Evolutionary conservation across 106 monocot species (phyloP).

Genomic region (Hemerocallis citrina): DNA sequence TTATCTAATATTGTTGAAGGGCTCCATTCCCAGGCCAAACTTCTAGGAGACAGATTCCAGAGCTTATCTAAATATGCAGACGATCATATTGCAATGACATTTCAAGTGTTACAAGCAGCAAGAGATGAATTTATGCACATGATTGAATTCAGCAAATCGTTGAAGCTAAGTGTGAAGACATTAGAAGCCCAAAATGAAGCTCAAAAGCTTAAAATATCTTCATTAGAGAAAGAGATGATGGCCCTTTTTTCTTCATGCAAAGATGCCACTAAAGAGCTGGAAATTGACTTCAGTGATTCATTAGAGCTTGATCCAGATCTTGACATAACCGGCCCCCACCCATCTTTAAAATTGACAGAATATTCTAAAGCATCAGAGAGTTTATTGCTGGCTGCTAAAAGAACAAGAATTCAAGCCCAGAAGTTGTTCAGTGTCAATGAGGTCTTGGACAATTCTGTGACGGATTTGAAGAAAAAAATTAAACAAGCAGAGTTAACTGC

Average conservation of each 20-base stretch:
- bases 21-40: slow-evolving; percentile 22
- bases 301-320: slow-evolving; percentile 11
- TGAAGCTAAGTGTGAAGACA: slow-evolving; percentile 28
- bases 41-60: slow-evolving; percentile 28
- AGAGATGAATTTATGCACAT: slow-evolving; percentile 36
- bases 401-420: slow-evolving; percentile 22
- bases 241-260: slow-evolving; percentile 37
- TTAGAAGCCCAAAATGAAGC: slow-evolving; percentile 43
- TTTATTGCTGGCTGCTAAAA: slow-evolving; percentile 32
- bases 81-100: slow-evolving; percentile 36
- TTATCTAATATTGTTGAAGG: slow-evolving; percentile 34
- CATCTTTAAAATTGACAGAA: not conserved
- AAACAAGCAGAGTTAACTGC: slow-evolving; percentile 35
- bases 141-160: slow-evolving; percentile 43
- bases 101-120: slow-evolving; percentile 35
- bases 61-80: slow-evolving; percentile 44
- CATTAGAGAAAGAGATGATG: slow-evolving; percentile 31
- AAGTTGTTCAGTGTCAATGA: slow-evolving; percentile 29
- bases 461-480: slow-evolving; percentile 38
- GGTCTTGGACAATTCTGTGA: slow-evolving; percentile 11
- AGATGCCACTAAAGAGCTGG: slow-evolving; percentile 32
- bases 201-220: slow-evolving; percentile 38
- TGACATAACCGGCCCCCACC: not conserved
- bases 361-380: slow-evolving; percentile 26
- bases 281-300: slow-evolving; percentile 27